Conservation (phyloP, 164 flowering plant species). For the Stephania japonica region DNA sequence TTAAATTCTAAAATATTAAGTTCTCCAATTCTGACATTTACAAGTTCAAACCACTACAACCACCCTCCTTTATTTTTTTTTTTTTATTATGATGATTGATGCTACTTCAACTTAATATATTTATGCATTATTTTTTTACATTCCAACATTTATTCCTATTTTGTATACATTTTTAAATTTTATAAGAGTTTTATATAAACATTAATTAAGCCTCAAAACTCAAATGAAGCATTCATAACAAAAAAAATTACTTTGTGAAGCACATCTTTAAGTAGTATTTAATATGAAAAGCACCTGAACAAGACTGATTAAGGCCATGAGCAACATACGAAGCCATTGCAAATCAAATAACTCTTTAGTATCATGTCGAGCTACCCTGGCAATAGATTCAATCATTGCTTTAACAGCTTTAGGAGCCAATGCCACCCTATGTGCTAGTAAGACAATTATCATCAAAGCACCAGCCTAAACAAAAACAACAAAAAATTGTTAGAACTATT, state of each 20-base stretch:
- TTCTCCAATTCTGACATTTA: too few species aligned
- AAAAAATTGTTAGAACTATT: not conserved
- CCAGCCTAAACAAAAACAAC: slow-evolving; percentile 55
- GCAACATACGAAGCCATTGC: slow-evolving; percentile 56
- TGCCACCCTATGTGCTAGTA: slow-evolving; percentile 52
- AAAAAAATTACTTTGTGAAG: not conserved
- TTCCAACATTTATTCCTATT: too few species aligned
- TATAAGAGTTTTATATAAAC: too few species aligned
- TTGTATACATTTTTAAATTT: too few species aligned
- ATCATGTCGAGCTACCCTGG: slow-evolving; percentile 50
- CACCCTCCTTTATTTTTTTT: too few species aligned
- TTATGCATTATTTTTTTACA: too few species aligned
- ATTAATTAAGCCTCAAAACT: not conserved
- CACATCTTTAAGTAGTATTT: too few species aligned
- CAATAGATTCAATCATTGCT: slow-evolving; percentile 46
- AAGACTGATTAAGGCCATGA: slow-evolving; percentile 64
- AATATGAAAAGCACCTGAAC: slow-evolving; percentile 55
- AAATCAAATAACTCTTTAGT: slow-evolving; percentile 48
- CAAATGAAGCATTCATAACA: not conserved
- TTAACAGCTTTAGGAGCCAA: slow-evolving; percentile 50
- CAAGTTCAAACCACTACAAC: too few species aligned
- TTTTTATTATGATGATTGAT: too few species aligned
- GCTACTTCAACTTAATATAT: too few species aligned
- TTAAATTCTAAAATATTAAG: too few species aligned
- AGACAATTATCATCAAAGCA: slow-evolving; percentile 76